Percentiles rank a stretch among this genome's conserved stretches.
These are phyloP conservation scores for Saccharomyces pastorianus DNA, from an alignment of 1,139 yeast genomes.

Conservation along the genomic window DNA sequence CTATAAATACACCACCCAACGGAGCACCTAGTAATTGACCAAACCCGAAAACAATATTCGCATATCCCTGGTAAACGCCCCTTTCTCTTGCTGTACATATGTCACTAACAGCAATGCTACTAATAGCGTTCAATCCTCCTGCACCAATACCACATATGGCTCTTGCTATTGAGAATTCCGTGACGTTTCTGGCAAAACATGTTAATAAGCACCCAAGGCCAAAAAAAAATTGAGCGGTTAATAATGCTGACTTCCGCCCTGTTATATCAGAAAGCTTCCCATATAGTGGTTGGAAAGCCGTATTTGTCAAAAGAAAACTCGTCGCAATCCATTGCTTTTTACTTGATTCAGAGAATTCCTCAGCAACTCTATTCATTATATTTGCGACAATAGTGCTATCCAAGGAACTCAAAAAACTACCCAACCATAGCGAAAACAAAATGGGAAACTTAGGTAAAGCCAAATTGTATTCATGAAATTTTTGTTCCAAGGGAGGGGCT, in stretches of 20 bases:
- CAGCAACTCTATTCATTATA: constrained; percentile 52
- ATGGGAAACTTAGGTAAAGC: constrained; percentile 29
- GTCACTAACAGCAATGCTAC: constrained; percentile 43
- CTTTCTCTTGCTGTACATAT: constrained; percentile 42
- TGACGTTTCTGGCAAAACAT: constrained; percentile 36
- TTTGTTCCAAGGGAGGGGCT: constrained; percentile 14
- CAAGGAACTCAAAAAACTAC: constrained; percentile 49
- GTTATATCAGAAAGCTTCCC: constrained; percentile 49
- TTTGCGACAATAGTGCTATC: constrained; percentile 64
- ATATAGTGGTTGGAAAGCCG: constrained; percentile 64
- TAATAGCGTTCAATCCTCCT: constrained; percentile 42
- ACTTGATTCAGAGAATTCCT: constrained; percentile 50
- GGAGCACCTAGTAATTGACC: constrained; percentile 71
- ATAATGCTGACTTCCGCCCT: constrained; percentile 40
- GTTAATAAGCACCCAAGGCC: constrained; percentile 38
- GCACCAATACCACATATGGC: constrained; percentile 47
- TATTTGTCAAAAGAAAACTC: constrained; percentile 50
- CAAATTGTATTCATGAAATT: constrained; percentile 23
- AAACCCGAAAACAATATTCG: constrained; percentile 53
- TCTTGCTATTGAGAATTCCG: constrained; percentile 40
- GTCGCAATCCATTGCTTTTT: constrained; percentile 61
- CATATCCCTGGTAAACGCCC: constrained; percentile 46
- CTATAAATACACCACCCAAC: constrained; percentile 65
- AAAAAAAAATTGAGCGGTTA: constrained; percentile 41
- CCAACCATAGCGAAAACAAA: constrained; percentile 38